Conservation (phyloP, 1,284 basidiomycete species). For the Tilletia indica region DNA sequence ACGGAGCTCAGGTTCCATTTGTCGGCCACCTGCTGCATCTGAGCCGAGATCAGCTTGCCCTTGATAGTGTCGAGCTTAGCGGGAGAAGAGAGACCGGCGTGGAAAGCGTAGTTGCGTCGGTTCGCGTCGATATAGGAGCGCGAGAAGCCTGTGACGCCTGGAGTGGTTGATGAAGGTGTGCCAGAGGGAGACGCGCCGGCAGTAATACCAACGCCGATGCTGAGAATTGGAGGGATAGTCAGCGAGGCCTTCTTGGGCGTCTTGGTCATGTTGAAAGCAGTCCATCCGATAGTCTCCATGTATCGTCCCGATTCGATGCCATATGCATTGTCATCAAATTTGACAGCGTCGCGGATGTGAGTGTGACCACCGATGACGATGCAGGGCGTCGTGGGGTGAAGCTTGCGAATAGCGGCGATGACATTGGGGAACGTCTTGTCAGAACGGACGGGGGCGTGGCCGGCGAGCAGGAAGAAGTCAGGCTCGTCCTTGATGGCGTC, state of each 20-base stretch:
- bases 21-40: constrained; percentile 42
- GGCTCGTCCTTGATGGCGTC: constrained; percentile 39
- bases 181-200: background rate
- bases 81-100: constrained; percentile 28
- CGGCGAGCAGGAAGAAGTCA: constrained; percentile 50
- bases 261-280: constrained; percentile 32
- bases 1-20: constrained; percentile 48
- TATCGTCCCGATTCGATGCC: constrained; percentile 52
- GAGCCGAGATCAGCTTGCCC: constrained; percentile 40
- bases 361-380: constrained; percentile 51
- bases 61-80: constrained; percentile 43
- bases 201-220: background rate
- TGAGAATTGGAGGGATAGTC: background rate
- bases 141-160: constrained; percentile 51
- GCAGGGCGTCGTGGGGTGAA: constrained; percentile 48
- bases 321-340: constrained; percentile 44
- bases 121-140: constrained; percentile 60
- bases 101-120: constrained; percentile 53
- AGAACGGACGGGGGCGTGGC: constrained; percentile 51
- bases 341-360: constrained; percentile 50
- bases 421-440: constrained; percentile 48
- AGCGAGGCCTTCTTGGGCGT: constrained; percentile 25
- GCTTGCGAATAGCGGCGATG: constrained; percentile 38
- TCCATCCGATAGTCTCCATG: constrained; percentile 41
- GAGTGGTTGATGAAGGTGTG: constrained; percentile 36